phyloP scores from a whole-genome alignment of 768 basidiomycete species.

The Pleurotus sapidus region DNA sequence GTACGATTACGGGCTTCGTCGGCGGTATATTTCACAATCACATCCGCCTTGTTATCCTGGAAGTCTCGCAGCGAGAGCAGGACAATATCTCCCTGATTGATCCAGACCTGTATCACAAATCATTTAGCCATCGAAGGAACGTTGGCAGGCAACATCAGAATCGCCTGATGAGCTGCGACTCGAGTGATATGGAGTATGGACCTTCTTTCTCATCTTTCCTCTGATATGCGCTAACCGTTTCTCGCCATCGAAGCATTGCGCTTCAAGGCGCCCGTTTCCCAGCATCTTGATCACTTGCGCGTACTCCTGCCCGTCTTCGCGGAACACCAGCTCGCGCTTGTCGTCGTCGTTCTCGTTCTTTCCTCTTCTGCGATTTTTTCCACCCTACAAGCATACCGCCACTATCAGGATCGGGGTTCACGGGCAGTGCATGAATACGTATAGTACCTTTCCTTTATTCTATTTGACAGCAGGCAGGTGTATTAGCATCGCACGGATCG shows the following conservation, averaged over 20 bases:
- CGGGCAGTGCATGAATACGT: neutral
- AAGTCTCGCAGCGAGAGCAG: slow-evolving; percentile 94
- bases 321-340: slow-evolving; percentile 98
- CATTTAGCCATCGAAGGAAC: neutral
- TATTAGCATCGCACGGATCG: slow-evolving; percentile 9
- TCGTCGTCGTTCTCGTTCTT: slow-evolving; percentile 99
- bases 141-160: neutral
- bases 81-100: slow-evolving; percentile 97
- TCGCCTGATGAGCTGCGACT: slow-evolving; percentile 1
- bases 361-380: slow-evolving; percentile 98
- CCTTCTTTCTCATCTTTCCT: slow-evolving; percentile 99
- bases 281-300: slow-evolving; percentile 99
- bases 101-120: slow-evolving; percentile 77
- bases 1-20: slow-evolving; percentile 85
- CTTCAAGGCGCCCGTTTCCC: slow-evolving; percentile 95
- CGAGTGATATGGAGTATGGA: slow-evolving; percentile 28
- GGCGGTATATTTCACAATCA: slow-evolving; percentile 97
- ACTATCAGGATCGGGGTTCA: neutral
- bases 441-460: slow-evolving; percentile 74
- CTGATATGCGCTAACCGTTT: slow-evolving; percentile 97
- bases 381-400: slow-evolving; percentile 59
- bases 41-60: slow-evolving; percentile 99
- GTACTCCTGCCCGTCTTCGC: slow-evolving; percentile 98
- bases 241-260: slow-evolving; percentile 97
- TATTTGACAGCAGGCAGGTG: slow-evolving; percentile 22